Conservation (phyloP, 1,284 basidiomycete genomes). For the Ustilago xerochloae region DNA sequence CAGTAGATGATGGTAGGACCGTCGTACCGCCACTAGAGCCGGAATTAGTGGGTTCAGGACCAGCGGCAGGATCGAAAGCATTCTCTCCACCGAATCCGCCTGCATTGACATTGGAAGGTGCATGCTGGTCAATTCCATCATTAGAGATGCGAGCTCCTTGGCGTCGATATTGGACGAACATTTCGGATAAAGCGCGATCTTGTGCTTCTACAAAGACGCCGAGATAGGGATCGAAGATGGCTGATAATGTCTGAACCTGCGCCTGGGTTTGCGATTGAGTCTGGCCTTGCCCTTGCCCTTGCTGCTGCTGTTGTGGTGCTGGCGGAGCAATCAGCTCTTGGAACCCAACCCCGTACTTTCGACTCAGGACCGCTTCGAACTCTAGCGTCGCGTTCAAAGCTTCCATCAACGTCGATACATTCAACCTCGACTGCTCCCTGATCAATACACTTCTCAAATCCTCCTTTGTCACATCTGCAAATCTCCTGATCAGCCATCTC, state of each 20-base stretch:
- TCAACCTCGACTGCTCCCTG: constrained; percentile 56
- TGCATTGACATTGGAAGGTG: background rate
- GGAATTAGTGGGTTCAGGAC: constrained; percentile 71
- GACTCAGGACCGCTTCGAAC: constrained; percentile 57
- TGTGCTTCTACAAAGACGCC: constrained; percentile 94
- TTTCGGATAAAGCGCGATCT: constrained; percentile 74
- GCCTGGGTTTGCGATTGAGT: background rate
- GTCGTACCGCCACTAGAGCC: constrained; percentile 73
- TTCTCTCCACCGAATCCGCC: constrained; percentile 67
- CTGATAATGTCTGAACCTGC: constrained; percentile 71
- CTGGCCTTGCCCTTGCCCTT: background rate
- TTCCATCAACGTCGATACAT: constrained; percentile 60
- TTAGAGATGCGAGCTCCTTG: constrained; percentile 39
- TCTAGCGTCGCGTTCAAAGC: constrained; percentile 63
- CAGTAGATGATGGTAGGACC: constrained; percentile 91
- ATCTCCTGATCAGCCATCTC: constrained; percentile 55
- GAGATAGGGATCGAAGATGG: constrained; percentile 91
- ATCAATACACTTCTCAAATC: constrained; percentile 64
- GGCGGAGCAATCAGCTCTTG: constrained; percentile 39
- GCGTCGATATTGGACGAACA: constrained; percentile 48
- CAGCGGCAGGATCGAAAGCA: constrained; percentile 72
- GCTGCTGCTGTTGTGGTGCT: constrained; percentile 3
- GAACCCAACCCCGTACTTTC: constrained; percentile 51
- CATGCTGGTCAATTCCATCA: constrained; percentile 12
- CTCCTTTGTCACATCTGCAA: constrained; percentile 64